Percentiles rank a stretch among this genome's conserved stretches.
These are phyloP conservation scores for Coprinopsis marcescibilis DNA, from an alignment of 768 basidiomycete species.

Conservation along the genomic window DNA sequence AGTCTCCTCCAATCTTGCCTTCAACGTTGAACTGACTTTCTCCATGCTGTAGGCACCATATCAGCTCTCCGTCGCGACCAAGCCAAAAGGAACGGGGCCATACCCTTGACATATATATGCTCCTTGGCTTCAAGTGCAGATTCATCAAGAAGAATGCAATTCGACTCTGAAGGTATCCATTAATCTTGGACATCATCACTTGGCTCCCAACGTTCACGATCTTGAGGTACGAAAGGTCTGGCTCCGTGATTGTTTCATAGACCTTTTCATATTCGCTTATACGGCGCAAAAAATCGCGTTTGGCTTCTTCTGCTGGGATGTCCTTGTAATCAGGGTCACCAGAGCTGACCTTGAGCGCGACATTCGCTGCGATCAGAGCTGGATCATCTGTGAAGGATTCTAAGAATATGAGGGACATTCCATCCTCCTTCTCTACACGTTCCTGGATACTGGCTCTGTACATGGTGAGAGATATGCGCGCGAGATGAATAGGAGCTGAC, in stretches of 20 bases:
- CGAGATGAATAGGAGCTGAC: slow-evolving; percentile 9
- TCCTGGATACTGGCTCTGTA: slow-evolving; percentile 75
- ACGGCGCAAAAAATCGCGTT: slow-evolving; percentile 83
- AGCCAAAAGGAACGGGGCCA: slow-evolving; percentile 22
- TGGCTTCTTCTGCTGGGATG: slow-evolving; percentile 77
- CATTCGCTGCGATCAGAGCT: slow-evolving; percentile 88
- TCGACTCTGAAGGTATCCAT: slow-evolving; percentile 93
- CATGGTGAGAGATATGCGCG: background rate
- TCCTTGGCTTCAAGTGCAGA: slow-evolving; percentile 91
- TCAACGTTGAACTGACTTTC: slow-evolving; percentile 96
- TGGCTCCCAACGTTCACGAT: slow-evolving; percentile 92
- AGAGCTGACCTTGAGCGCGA: slow-evolving; percentile 91
- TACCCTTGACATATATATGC: slow-evolving; percentile 94
- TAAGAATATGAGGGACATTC: slow-evolving; percentile 85
- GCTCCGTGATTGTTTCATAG: slow-evolving; percentile 93
- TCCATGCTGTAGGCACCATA: slow-evolving; percentile 63
- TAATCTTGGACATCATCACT: slow-evolving; percentile 80
- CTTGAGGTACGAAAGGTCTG: slow-evolving; percentile 81
- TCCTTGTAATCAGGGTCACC: slow-evolving; percentile 98
- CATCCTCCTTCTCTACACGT: slow-evolving; percentile 81
- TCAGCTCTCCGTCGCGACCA: slow-evolving; percentile 4
- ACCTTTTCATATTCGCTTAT: slow-evolving; percentile 93
- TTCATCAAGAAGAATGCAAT: slow-evolving; percentile 99
- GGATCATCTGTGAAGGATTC: slow-evolving; percentile 96
- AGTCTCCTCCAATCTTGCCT: slow-evolving; percentile 98